Conservation (phyloP, 2,329 filamentous ascomycete species). For the Colletotrichum viniferum region DNA sequence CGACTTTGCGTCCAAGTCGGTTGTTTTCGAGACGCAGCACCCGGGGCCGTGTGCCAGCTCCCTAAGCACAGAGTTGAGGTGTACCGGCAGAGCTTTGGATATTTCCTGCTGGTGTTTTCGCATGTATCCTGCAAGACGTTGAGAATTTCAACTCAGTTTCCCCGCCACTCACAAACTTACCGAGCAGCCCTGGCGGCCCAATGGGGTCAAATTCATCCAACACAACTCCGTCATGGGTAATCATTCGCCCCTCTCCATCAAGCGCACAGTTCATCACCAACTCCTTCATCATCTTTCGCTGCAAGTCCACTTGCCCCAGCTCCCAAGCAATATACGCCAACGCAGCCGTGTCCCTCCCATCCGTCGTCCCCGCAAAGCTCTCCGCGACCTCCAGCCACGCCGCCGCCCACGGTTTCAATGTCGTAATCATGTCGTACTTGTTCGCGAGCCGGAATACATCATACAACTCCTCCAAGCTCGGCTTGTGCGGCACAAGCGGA, state of each 20-base stretch:
- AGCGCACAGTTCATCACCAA: background rate
- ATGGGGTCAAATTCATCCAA: background rate
- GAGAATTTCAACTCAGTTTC: accelerated
- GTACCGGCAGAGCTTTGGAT: background rate
- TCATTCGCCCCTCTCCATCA: background rate
- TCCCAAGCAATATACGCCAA: background rate
- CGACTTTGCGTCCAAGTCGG: background rate
- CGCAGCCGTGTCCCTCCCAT: background rate
- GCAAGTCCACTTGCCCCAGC: background rate
- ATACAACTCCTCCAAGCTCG: background rate
- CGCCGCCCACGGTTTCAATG: background rate
- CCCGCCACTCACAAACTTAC: background rate
- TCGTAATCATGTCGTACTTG: conserved; percentile 10
- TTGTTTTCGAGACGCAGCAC: background rate
- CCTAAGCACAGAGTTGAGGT: background rate
- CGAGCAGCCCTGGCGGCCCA: background rate
- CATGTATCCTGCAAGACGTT: background rate
- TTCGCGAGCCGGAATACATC: background rate
- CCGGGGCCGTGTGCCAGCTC: background rate
- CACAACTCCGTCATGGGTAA: background rate
- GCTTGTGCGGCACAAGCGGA: background rate
- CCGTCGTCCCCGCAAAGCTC: background rate
- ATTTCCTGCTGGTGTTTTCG: background rate
- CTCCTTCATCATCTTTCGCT: background rate
- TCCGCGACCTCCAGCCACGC: background rate